phyloP scores from a whole-genome alignment of 1,284 basidiomycete species.

The Ceratobasidium sp. region DNA sequence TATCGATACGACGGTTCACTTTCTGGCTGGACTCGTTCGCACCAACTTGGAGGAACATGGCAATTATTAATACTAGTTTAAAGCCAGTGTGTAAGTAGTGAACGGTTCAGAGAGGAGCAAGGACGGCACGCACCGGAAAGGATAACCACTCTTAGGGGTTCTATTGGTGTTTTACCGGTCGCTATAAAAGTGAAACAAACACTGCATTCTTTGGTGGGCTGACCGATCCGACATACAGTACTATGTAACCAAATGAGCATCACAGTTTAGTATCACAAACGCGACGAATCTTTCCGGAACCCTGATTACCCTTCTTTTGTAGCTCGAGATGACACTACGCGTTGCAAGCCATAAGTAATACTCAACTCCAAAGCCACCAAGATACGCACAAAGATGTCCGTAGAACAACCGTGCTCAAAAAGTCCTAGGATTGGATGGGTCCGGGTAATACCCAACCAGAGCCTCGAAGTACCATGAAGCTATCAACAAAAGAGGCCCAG shows the following conservation, averaged over 20 bases:
- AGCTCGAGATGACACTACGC: constrained; percentile 23
- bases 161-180: constrained; percentile 37
- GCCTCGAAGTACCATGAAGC: constrained; percentile 20
- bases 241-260: not conserved
- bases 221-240: constrained; percentile 18
- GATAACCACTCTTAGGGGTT: constrained; percentile 34
- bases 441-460: not conserved
- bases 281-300: not conserved
- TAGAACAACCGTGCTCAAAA: constrained; percentile 40
- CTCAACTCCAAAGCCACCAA: not conserved
- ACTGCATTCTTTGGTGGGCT: not conserved
- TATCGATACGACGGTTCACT: not conserved
- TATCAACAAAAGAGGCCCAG: constrained; percentile 42
- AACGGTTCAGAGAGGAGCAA: not conserved
- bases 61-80: constrained; percentile 35
- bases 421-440: constrained; percentile 9
- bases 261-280: too few species aligned
- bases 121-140: constrained; percentile 19
- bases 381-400: constrained; percentile 27
- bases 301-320: constrained; percentile 23
- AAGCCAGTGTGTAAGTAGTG: not conserved
- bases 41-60: constrained; percentile 43
- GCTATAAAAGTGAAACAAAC: not conserved
- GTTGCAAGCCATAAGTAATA: not conserved
- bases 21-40: not conserved